phyloP scores from a whole-genome alignment of 164 flowering plant species.

The Magnolia sinica region DNA sequence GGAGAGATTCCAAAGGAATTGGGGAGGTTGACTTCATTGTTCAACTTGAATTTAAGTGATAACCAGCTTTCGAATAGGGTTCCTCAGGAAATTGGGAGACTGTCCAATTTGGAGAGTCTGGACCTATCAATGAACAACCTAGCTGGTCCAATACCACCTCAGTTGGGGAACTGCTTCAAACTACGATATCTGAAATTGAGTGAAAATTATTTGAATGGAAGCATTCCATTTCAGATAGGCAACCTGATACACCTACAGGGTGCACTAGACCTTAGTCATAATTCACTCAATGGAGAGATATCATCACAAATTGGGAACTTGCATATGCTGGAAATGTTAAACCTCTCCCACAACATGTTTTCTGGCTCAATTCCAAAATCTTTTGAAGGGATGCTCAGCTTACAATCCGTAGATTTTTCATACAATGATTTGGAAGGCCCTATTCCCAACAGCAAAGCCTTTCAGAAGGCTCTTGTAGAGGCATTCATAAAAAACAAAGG shows the following conservation, averaged over 20 bases:
- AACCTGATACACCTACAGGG: slow-evolving; percentile 30
- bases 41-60: slow-evolving; percentile 30
- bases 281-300: slow-evolving; percentile 44
- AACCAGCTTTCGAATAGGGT: slow-evolving; percentile 36
- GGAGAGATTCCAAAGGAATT: slow-evolving; percentile 48
- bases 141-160: slow-evolving; percentile 23
- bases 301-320: slow-evolving; percentile 42
- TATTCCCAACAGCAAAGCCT: neutral
- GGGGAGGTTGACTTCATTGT: slow-evolving; percentile 12
- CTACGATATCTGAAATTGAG: slow-evolving; percentile 35
- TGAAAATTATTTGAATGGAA: slow-evolving; percentile 34
- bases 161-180: slow-evolving; percentile 23
- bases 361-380: neutral
- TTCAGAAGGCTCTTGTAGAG: neutral
- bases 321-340: neutral
- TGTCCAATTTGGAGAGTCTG: slow-evolving; percentile 22
- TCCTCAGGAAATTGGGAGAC: slow-evolving; percentile 24
- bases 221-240: slow-evolving; percentile 41
- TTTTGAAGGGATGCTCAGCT: neutral
- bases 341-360: slow-evolving; percentile 7
- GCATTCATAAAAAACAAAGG: slow-evolving; percentile 3
- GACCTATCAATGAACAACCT: slow-evolving; percentile 27
- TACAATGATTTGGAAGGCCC: slow-evolving; percentile 7
- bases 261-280: slow-evolving; percentile 52
- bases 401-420: neutral